Percentiles rank a stretch among this genome's conserved stretches.
These are phyloP conservation scores for Protomyces pachydermus DNA, from an alignment of 1,139 yeast species.

Conservation along the genomic window DNA sequence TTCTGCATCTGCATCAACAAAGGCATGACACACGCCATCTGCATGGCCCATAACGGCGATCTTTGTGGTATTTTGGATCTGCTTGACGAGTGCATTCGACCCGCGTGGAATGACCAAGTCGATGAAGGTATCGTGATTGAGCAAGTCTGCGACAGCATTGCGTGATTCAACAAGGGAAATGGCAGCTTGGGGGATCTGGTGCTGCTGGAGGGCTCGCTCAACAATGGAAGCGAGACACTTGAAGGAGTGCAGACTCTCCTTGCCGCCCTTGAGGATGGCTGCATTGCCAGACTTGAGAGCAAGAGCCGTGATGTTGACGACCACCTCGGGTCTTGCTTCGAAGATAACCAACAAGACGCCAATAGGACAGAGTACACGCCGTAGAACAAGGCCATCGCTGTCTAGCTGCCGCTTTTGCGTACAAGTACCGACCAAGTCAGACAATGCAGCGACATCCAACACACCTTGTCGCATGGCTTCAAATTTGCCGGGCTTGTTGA, in stretches of 20 bases:
- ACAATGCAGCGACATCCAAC: conserved; percentile 77
- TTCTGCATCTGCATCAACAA: conserved; percentile 71
- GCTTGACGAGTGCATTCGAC: conserved; percentile 80
- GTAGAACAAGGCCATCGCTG: conserved; percentile 67
- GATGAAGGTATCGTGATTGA: conserved; percentile 80
- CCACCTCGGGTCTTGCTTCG: conserved; percentile 96
- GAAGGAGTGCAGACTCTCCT: conserved; percentile 82
- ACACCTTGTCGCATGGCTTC: conserved; percentile 94
- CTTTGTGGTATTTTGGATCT: conserved; percentile 78
- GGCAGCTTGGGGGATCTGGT: conserved; percentile 73
- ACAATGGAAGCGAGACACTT: conserved; percentile 73
- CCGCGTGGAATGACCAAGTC: conserved; percentile 98
- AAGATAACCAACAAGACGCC: conserved; percentile 91
- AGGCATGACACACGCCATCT: conserved; percentile 91
- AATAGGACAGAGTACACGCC: conserved; percentile 83
- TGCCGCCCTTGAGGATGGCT: conserved; percentile 95
- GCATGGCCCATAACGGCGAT: conserved; percentile 98
- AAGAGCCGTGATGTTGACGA: conserved; percentile 92
- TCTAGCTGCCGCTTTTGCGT: conserved; percentile 80
- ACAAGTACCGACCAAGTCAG: conserved; percentile 84
- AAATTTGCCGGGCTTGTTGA: conserved; percentile 74
- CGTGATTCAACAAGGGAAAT: conserved; percentile 84
- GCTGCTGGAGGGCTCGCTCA: conserved; percentile 51
- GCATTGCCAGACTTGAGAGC: conserved; percentile 85
- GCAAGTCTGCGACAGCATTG: conserved; percentile 77